Percentiles rank a stretch among this genome's conserved stretches.
These are phyloP conservation scores for Paecilomyces niveus DNA, from an alignment of 2,329 filamentous ascomycete species.

Conservation along the genomic window DNA sequence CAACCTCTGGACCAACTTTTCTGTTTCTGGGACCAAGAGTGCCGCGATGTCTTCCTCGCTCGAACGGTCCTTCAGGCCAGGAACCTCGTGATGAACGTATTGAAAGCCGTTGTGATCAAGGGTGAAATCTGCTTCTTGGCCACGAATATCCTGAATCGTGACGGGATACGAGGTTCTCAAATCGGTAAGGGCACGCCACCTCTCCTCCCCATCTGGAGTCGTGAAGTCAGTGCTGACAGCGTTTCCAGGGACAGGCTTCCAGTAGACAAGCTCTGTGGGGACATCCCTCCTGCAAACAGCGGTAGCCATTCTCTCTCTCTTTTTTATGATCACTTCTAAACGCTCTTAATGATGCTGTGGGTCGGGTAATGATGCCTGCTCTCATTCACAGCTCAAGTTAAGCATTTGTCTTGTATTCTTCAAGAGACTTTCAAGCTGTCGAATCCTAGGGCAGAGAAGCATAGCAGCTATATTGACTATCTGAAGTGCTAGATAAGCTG, in stretches of 20 bases:
- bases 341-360: too few species aligned
- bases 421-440: too few species aligned
- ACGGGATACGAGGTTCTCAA: not conserved
- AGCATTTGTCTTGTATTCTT: too few species aligned
- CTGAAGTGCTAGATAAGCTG: too few species aligned
- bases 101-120: slow-evolving; percentile 37
- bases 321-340: not conserved
- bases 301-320: not conserved
- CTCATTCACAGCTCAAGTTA: too few species aligned
- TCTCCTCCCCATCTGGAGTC: not conserved
- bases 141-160: slow-evolving; percentile 38
- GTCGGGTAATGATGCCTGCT: too few species aligned
- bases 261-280: not conserved
- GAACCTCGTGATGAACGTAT: slow-evolving; percentile 26
- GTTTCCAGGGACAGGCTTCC: not conserved
- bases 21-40: slow-evolving; percentile 28
- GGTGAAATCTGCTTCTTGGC: slow-evolving; percentile 35
- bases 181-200: not conserved
- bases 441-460: too few species aligned
- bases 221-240: not conserved
- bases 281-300: not conserved
- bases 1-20: slow-evolving; percentile 27
- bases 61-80: slow-evolving; percentile 24
- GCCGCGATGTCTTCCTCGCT: slow-evolving; percentile 29
- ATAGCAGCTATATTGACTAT: too few species aligned